A percentile compares a stretch with the other conserved stretches of the same genome.
Conservation (phyloP, 148 eudicot species). For the Rhododendron ferrugineum region DNA sequence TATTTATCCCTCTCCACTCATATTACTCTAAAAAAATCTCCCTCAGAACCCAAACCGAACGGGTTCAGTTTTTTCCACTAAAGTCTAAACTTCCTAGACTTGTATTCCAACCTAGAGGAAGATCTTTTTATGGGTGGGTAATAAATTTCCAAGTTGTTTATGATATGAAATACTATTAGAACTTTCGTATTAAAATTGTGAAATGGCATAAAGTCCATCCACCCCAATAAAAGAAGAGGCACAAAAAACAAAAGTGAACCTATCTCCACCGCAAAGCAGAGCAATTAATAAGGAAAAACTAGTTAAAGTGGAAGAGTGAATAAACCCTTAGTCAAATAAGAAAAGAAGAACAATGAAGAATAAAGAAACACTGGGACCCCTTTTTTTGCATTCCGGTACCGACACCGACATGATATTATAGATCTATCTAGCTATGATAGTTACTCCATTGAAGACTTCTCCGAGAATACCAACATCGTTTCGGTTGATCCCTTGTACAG, state of each 20-base stretch:
- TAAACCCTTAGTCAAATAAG: slow-evolving; percentile 5
- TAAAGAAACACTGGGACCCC: neutral
- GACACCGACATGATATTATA: slow-evolving; percentile 10
- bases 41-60: too few relatives aligned
- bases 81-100: neutral
- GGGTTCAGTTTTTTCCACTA: neutral
- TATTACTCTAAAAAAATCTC: too few relatives aligned
- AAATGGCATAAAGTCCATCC: neutral
- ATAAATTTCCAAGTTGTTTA: neutral
- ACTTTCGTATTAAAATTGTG: neutral
- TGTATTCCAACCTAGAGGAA: neutral
- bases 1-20: too few relatives aligned
- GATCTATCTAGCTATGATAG: slow-evolving; percentile 25
- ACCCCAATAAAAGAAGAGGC: neutral
- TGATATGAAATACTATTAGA: neutral
- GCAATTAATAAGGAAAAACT: neutral
- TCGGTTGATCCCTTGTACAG: neutral
- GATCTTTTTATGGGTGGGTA: neutral
- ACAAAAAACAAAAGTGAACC: slow-evolving; percentile 16
- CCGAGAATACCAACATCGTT: neutral
- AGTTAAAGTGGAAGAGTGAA: slow-evolving; percentile 28
- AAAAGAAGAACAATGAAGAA: slow-evolving; percentile 19
- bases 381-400: neutral
- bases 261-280: slow-evolving; percentile 2
- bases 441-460: slow-evolving; percentile 1